Evolutionary conservation across 495 filamentous ascomycete species (phyloP).

Genomic region (Daldinia vernicosa): DNA sequence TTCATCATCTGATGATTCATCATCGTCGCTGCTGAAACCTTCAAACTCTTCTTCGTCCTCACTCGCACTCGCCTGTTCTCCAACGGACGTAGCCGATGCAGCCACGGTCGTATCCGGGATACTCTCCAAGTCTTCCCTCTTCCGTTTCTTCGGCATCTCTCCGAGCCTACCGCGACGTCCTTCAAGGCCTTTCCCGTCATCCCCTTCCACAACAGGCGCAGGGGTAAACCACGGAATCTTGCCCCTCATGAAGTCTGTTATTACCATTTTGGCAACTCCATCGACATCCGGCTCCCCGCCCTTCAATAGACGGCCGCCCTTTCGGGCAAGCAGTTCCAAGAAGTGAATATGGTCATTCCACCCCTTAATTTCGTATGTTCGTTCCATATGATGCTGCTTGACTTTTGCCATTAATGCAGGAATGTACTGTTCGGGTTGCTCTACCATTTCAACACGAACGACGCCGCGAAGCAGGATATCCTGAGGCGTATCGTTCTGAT

Average conservation of each 20-base stretch:
- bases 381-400: slow-evolving; percentile 86
- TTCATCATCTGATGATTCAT: slow-evolving; percentile 48
- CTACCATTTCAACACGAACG: slow-evolving; percentile 91
- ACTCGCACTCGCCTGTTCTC: slow-evolving; percentile 30
- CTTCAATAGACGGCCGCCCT: slow-evolving; percentile 83
- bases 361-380: slow-evolving; percentile 87
- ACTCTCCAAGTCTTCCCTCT: slow-evolving; percentile 60
- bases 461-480: slow-evolving; percentile 94
- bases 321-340: slow-evolving; percentile 85
- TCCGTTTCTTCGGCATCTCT: slow-evolving; percentile 68
- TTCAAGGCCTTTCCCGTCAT: slow-evolving; percentile 63
- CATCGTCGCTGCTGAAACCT: slow-evolving; percentile 59
- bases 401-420: slow-evolving; percentile 80
- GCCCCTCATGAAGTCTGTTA: slow-evolving; percentile 92
- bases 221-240: slow-evolving; percentile 96
- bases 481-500: slow-evolving; percentile 76
- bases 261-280: slow-evolving; percentile 91
- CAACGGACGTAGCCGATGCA: slow-evolving; percentile 40
- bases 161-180: slow-evolving; percentile 64
- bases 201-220: slow-evolving; percentile 70
- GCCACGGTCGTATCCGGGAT: slow-evolving; percentile 47
- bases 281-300: slow-evolving; percentile 93
- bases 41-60: slow-evolving; percentile 57
- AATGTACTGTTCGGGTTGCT: slow-evolving; percentile 95
- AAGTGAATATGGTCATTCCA: slow-evolving; percentile 81